Evolutionary conservation across 805 yeast species (phyloP).

Genomic region (Isabelozyma heimii): DNA sequence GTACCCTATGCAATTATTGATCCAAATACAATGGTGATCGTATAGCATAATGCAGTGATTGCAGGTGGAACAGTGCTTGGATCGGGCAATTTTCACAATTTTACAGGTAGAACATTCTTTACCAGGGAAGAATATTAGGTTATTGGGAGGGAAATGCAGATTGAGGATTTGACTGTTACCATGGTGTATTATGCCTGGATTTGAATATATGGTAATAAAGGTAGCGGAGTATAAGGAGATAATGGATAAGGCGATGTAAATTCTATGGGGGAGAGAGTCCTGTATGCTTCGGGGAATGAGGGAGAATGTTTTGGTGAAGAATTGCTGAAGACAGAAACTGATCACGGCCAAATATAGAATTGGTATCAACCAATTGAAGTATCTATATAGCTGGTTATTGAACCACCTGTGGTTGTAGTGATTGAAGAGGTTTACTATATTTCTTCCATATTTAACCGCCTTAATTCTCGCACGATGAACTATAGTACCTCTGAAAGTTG

Average conservation of each 20-base stretch:
- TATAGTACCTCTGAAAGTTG: conserved; percentile 33
- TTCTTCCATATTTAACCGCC: conserved; percentile 5
- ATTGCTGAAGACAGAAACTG: conserved; percentile 27
- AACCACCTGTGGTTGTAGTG: conserved; percentile 18
- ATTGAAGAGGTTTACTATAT: conserved; percentile 2
- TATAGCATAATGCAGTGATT: conserved; percentile 44
- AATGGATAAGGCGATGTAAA: conserved; percentile 30
- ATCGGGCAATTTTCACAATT: conserved; percentile 51
- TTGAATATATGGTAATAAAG: conserved; percentile 32
- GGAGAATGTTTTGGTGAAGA: conserved; percentile 26
- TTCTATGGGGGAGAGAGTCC: conserved; percentile 6
- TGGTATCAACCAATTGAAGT: conserved; percentile 46
- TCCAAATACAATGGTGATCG: conserved; percentile 67
- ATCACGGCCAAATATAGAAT: conserved; percentile 36
- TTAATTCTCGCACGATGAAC: conserved; percentile 21
- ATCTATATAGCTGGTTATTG: conserved; percentile 16
- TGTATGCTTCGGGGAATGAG: conserved; percentile 8
- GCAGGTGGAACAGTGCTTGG: conserved; percentile 67
- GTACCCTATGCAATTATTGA: conserved; percentile 72
- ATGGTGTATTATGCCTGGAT: conserved; percentile 40
- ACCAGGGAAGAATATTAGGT: conserved; percentile 50
- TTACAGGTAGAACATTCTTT: conserved; percentile 49
- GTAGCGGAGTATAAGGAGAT: conserved; percentile 32
- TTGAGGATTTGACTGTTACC: conserved; percentile 8
- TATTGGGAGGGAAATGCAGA: conserved; percentile 40